phyloP scores from a whole-genome alignment of 345 rosid species.

The Linum lewisii region DNA sequence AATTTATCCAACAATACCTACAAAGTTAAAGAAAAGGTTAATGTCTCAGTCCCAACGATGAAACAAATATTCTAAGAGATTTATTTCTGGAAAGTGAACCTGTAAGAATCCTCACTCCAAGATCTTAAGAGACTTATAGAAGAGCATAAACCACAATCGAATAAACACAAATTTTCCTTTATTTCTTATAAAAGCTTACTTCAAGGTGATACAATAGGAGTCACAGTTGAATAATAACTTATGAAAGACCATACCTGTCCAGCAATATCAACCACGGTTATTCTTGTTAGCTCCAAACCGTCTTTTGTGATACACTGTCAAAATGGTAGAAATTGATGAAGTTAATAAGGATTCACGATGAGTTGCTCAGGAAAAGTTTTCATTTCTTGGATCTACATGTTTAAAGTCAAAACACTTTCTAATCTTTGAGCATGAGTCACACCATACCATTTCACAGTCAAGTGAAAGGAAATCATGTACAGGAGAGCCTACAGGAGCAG shows the following conservation, averaged over 20 bases:
- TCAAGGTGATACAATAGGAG: background rate
- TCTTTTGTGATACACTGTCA: slow-evolving; percentile 66
- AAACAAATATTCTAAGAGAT: background rate
- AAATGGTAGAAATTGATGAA: slow-evolving; percentile 4
- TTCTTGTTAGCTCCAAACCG: slow-evolving; percentile 88
- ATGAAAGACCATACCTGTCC: slow-evolving; percentile 52
- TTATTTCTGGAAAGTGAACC: background rate
- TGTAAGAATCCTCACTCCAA: background rate
- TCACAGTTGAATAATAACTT: background rate
- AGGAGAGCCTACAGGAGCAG: slow-evolving; percentile 55
- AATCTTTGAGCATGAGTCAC: background rate
- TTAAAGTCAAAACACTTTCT: background rate
- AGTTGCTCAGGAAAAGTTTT: background rate
- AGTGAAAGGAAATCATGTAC: slow-evolving; percentile 61
- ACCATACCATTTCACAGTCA: slow-evolving; percentile 92
- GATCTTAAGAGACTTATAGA: background rate
- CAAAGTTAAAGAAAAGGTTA: slow-evolving; percentile 7
- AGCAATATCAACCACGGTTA: slow-evolving; percentile 65
- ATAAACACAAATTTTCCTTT: background rate
- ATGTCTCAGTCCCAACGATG: background rate
- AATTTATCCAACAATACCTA: slow-evolving; percentile 87
- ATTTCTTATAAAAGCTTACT: background rate
- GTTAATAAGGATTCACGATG: background rate
- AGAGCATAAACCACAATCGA: background rate
- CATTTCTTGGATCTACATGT: background rate